A percentile compares a stretch with the other conserved stretches of the same genome.
Evolutionary conservation across 352 stramenopile genomes (phyloP).

Genomic region (Phytopythium aichiense): DNA sequence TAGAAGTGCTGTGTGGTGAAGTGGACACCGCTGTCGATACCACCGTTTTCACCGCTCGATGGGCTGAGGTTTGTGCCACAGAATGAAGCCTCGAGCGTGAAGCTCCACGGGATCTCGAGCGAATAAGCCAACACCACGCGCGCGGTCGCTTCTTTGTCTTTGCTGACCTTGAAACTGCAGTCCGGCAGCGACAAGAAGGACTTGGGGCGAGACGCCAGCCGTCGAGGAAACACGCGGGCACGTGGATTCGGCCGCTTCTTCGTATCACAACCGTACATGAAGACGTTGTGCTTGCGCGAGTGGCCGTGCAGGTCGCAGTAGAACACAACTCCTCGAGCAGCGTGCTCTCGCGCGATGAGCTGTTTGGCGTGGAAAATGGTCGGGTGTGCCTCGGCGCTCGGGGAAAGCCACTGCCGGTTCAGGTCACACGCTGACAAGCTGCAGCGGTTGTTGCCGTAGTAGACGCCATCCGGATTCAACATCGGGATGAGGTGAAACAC

Average conservation of each 20-base stretch:
- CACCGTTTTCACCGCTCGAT: not conserved
- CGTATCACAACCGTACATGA: slow-evolving; percentile 94
- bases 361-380: slow-evolving; percentile 88
- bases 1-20: slow-evolving; percentile 62
- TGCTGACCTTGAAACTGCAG: slow-evolving; percentile 82
- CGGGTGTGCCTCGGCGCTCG: slow-evolving; percentile 64
- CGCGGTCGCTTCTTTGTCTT: slow-evolving; percentile 74
- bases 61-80: slow-evolving; percentile 53
- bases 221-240: slow-evolving; percentile 67
- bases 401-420: slow-evolving; percentile 87
- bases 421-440: slow-evolving; percentile 79
- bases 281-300: slow-evolving; percentile 92
- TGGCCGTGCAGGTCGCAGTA: slow-evolving; percentile 93
- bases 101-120: slow-evolving; percentile 69
- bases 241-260: slow-evolving; percentile 79
- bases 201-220: not conserved
- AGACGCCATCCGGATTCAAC: slow-evolving; percentile 93
- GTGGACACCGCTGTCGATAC: slow-evolving; percentile 28
- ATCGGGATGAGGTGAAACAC: slow-evolving; percentile 93
- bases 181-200: slow-evolving; percentile 60
- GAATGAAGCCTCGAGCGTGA: slow-evolving; percentile 87
- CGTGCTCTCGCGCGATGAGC: slow-evolving; percentile 56
- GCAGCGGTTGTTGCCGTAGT: slow-evolving; percentile 91
- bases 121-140: slow-evolving; percentile 82
- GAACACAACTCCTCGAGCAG: slow-evolving; percentile 62